These are phyloP conservation scores for Salvia miltiorrhiza DNA, from an alignment of 257 asterid species.

Conservation along the genomic window DNA sequence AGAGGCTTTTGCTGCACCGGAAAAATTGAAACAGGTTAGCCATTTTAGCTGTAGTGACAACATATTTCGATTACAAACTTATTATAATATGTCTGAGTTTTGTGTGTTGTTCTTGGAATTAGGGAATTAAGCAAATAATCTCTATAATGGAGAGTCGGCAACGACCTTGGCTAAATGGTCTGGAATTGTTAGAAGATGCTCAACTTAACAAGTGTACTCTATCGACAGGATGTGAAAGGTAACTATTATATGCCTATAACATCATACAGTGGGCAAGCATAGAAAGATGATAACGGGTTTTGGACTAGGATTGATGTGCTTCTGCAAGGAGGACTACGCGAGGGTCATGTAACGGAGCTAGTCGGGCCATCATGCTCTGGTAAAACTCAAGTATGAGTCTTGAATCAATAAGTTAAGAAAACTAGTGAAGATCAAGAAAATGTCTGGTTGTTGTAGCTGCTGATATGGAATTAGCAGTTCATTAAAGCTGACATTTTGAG, in stretches of 20 bases:
- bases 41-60: neutral
- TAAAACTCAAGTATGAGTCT: constrained; percentile 75
- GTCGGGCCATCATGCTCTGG: constrained; percentile 91
- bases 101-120: constrained; percentile 9
- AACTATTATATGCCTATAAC: constrained; percentile 6
- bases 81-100: neutral
- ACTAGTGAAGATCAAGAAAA: neutral
- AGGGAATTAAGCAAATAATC: constrained; percentile 68
- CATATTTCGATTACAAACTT: neutral
- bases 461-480: neutral
- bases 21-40: constrained; percentile 59
- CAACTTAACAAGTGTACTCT: constrained; percentile 44
- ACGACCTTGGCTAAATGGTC: constrained; percentile 64
- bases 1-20: constrained; percentile 44
- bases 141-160: constrained; percentile 46
- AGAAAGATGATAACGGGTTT: constrained; percentile 9
- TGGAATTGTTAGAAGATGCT: constrained; percentile 60
- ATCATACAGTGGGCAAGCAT: neutral
- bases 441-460: neutral
- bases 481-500: neutral
- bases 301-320: constrained; percentile 63
- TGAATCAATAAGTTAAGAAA: neutral
- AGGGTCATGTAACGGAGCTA: constrained; percentile 74
- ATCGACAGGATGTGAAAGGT: constrained; percentile 76
- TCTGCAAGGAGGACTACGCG: constrained; percentile 68